Percentiles rank a stretch among this genome's conserved stretches.
Conservation (phyloP, 176 grass and related monocot species). For the Aegilops speltoides region DNA sequence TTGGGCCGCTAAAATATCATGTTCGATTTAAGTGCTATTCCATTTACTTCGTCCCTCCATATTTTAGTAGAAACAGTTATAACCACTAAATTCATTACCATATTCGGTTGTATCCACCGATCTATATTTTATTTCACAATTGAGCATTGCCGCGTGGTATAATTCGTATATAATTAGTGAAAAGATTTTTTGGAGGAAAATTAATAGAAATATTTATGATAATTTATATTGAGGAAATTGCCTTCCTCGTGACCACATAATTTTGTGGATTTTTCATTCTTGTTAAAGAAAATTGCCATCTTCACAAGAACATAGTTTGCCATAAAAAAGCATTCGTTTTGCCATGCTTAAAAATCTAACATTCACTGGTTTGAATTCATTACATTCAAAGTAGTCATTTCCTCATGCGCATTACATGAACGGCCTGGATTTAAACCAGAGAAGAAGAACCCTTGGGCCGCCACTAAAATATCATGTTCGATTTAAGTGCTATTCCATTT, state of each 20-base stretch:
- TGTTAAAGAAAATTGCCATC: no score
- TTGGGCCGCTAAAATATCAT: background rate
- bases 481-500: constrained; percentile 3
- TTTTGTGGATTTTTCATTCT: no score
- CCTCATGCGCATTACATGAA: background rate
- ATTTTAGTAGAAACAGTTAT: background rate
- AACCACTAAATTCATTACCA: constrained; percentile 13
- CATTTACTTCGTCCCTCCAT: background rate
- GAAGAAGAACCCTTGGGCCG: background rate
- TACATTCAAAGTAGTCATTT: background rate
- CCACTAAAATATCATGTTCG: background rate
- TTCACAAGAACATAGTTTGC: no score
- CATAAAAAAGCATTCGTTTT: no score
- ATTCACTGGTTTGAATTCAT: background rate
- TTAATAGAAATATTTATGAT: background rate
- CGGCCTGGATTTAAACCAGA: background rate
- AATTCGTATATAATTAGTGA: background rate
- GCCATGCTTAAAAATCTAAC: no score
- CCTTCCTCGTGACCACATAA: no score
- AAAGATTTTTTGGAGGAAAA: background rate
- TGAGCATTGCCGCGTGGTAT: background rate
- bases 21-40: background rate
- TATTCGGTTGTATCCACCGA: background rate
- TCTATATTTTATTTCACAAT: background rate
- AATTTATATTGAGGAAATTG: no score